Evolutionary conservation across 306 rosid genomes (phyloP), one percentile per base, ranked within the genome.

Genomic region (Pyrus pyrifolia): DNA sequence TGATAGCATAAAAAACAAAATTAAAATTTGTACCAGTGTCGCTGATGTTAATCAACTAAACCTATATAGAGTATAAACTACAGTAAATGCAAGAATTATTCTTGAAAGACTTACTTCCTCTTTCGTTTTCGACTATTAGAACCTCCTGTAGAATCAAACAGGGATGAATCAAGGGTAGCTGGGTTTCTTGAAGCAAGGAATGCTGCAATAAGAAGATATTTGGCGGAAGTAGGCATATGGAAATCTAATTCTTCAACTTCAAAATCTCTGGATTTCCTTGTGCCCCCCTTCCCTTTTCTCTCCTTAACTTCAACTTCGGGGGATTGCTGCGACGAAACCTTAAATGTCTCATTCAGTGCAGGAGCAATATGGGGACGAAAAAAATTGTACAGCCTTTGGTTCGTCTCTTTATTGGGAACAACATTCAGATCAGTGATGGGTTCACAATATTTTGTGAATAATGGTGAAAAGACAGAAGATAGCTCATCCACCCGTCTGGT

Each of bases 101-200:
- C 21, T 76, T 55, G 3, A 14, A 68, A 53, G 38, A 85, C 94
- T 88, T 88, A 90, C 96, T 88, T 91, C 85, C 92, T 89, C 87
- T 80, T 92, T 64, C 96, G 84, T 80, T 92, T 95, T 52, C 86
- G 89, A 81, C 73, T 90, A 85, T 83, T 85, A 76, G 89, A 84
- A 60, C 93, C 98, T 77, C 97, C 93, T 59, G 83, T 92, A 53
- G 97, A 88, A 86, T 95, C 96, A 72, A 95, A 95, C 77, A 95
- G 86, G 29, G 98, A 95, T 65, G 96, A 97, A 79, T 95, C 97
- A 73, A 95, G 93, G 22, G 99, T 95, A 52, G 97, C 97, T 55
- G 97, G 97, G 67, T 95, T 95, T 92, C 97, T 81, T 76, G 98
- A 94, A 80, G 98, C 97, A 84, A 94, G 95, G 78, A 87, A 94